Conservation (phyloP, 2,329 filamentous ascomycete species). For the Pestalotiopsis sp. region DNA sequence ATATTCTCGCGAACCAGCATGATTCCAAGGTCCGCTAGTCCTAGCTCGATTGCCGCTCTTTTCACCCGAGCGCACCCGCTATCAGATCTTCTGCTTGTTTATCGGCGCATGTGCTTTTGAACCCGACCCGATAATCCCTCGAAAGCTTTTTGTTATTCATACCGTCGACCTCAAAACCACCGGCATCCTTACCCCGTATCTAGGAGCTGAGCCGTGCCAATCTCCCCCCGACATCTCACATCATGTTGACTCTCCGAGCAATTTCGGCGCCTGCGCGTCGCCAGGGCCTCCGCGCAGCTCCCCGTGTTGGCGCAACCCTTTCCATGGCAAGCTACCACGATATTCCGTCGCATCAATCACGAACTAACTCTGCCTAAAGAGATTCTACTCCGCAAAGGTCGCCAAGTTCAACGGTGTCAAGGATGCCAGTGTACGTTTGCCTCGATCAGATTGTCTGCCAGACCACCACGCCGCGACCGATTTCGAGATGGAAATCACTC, state of each 20-base stretch:
- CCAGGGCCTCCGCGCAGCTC: constrained; percentile 76
- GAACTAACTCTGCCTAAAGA: constrained; percentile 33
- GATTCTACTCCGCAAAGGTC: constrained; percentile 72
- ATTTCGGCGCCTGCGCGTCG: constrained; percentile 74
- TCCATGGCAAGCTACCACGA: constrained; percentile 30
- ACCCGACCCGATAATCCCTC: constrained; percentile 9
- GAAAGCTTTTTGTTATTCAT: constrained; percentile 12
- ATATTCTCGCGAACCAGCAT: constrained; percentile 1
- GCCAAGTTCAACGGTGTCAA: constrained; percentile 94
- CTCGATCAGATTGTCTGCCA: background rate
- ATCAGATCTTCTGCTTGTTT: constrained; percentile 11
- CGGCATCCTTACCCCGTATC: constrained; percentile 16
- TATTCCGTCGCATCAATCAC: constrained; percentile 11
- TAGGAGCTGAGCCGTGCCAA: constrained; percentile 5
- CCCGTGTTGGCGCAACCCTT: constrained; percentile 53
- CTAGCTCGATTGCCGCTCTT: background rate
- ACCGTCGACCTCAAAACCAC: constrained; percentile 8
- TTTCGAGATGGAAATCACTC: constrained; percentile 43
- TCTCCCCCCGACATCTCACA: constrained; percentile 38
- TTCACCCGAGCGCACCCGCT: constrained; percentile 9
- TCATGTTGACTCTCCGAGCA: constrained; percentile 82
- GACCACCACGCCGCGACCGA: constrained; percentile 19
- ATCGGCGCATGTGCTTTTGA: constrained; percentile 11
- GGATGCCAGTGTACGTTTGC: constrained; percentile 75
- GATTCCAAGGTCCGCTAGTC: background rate